phyloP scores from a whole-genome alignment of 768 basidiomycete genomes.

The Mycena latifolia region DNA sequence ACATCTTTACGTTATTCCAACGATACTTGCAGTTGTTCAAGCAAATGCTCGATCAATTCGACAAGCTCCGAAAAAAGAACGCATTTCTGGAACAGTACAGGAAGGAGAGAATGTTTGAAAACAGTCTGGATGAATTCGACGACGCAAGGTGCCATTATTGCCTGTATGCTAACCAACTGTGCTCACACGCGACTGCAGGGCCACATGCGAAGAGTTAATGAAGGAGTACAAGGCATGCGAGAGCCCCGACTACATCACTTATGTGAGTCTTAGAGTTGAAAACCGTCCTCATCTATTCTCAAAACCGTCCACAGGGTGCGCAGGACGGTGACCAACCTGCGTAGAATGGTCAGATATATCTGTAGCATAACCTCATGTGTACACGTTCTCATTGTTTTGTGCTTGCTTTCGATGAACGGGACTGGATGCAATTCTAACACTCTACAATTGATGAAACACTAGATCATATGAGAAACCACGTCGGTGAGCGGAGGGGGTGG shows the following conservation, averaged over 20 bases:
- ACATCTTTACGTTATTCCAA: slow-evolving; percentile 2
- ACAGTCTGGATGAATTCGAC: slow-evolving; percentile 95
- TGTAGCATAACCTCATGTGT: slow-evolving; percentile 25
- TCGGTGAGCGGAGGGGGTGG: slow-evolving; percentile 43
- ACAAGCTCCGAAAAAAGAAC: slow-evolving; percentile 85
- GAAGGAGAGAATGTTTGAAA: slow-evolving; percentile 95
- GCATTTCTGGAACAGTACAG: slow-evolving; percentile 99
- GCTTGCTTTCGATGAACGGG: slow-evolving; percentile 31
- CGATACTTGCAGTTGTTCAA: slow-evolving; percentile 80
- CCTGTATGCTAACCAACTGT: neutral
- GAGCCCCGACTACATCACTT: slow-evolving; percentile 93
- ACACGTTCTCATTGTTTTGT: slow-evolving; percentile 15
- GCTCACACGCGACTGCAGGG: slow-evolving; percentile 55
- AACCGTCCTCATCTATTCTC: neutral
- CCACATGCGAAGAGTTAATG: slow-evolving; percentile 87
- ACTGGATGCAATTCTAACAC: slow-evolving; percentile 34
- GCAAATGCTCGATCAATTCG: slow-evolving; percentile 96
- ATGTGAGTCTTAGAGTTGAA: slow-evolving; percentile 58
- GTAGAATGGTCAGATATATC: slow-evolving; percentile 26
- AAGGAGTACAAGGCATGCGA: slow-evolving; percentile 98
- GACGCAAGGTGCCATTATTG: slow-evolving; percentile 81
- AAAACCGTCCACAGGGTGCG: slow-evolving; percentile 39
- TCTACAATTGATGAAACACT: slow-evolving; percentile 41
- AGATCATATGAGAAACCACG: slow-evolving; percentile 38
- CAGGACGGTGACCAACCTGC: slow-evolving; percentile 41